phyloP scores from a whole-genome alignment of 768 basidiomycete species.

The Pholiota conissans region DNA sequence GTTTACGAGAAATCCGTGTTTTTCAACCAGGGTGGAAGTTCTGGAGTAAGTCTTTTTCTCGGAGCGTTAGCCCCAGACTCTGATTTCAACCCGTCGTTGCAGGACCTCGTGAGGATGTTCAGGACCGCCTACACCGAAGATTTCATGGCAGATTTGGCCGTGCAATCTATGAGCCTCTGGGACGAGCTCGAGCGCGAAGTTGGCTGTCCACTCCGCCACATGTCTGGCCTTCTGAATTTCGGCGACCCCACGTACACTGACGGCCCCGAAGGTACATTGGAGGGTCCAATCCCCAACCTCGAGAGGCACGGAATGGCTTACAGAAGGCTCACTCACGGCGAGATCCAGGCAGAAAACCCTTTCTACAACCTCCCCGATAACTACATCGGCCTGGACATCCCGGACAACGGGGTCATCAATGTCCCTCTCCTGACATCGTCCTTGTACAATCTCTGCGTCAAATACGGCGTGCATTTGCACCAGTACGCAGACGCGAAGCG shows the following conservation, averaged over 20 bases:
- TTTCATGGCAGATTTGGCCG: background rate
- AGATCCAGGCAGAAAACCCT: background rate
- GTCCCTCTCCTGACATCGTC: background rate
- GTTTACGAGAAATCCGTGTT: conserved; percentile 1
- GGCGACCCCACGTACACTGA: background rate
- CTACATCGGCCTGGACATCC: background rate
- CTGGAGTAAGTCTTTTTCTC: background rate
- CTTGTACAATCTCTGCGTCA: background rate
- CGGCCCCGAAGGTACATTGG: background rate
- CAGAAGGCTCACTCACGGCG: background rate
- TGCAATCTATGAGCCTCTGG: background rate
- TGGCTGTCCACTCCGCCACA: background rate
- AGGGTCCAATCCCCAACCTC: background rate
- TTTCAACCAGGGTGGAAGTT: conserved; percentile 1
- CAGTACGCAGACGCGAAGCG: background rate
- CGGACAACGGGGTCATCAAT: conserved; percentile 1
- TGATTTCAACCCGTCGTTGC: background rate
- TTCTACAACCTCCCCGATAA: conserved; percentile 3
- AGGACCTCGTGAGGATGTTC: conserved; percentile 6
- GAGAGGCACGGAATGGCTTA: background rate
- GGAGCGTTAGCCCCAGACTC: too few species aligned
- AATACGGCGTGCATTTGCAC: background rate
- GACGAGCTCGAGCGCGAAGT: background rate
- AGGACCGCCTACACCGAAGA: background rate
- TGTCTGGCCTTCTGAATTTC: conserved; percentile 1